Evolutionary conservation across 2,329 filamentous ascomycete species (phyloP).

Genomic region (Ceratocystis ficicola): DNA sequence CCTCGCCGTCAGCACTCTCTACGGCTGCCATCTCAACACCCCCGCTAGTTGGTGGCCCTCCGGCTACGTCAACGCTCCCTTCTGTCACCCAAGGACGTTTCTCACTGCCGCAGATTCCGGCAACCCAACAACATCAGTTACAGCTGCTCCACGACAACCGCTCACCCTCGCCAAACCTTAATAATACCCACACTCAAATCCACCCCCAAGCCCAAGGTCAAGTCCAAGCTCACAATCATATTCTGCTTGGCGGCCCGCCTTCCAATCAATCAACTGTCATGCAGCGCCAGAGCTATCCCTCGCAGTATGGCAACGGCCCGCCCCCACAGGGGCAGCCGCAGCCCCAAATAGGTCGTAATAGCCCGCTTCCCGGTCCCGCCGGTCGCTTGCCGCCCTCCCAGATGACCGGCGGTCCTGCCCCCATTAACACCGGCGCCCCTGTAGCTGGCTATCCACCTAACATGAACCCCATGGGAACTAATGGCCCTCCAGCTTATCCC

Average conservation of each 20-base stretch:
- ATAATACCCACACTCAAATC: constrained; percentile 26
- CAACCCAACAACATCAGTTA: constrained; percentile 13
- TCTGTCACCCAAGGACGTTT: constrained; percentile 12
- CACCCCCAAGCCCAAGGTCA: constrained; percentile 1
- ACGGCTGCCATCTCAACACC: constrained; percentile 10
- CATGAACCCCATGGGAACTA: constrained; percentile 34
- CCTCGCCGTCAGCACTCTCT: background rate
- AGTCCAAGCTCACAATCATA: no score
- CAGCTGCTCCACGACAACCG: constrained; percentile 16
- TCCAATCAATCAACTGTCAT: constrained; percentile 36
- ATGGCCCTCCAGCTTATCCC: constrained; percentile 35
- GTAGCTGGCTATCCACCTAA: constrained; percentile 48
- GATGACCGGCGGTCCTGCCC: constrained; percentile 52
- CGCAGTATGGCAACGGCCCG: constrained; percentile 17
- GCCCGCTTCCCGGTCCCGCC: constrained; percentile 38
- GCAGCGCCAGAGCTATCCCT: constrained; percentile 43
- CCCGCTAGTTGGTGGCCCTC: constrained; percentile 4
- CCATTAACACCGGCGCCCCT: constrained; percentile 53
- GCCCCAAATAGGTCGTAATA: constrained; percentile 38
- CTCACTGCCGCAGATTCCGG: constrained; percentile 15
- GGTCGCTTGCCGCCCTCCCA: constrained; percentile 46
- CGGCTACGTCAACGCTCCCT: background rate
- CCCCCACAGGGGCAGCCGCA: constrained; percentile 12
- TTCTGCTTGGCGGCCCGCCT: constrained; percentile 21
- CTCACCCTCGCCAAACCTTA: constrained; percentile 34